phyloP scores from a whole-genome alignment of 1,139 yeast genomes.

The Diutina catenulata region DNA sequence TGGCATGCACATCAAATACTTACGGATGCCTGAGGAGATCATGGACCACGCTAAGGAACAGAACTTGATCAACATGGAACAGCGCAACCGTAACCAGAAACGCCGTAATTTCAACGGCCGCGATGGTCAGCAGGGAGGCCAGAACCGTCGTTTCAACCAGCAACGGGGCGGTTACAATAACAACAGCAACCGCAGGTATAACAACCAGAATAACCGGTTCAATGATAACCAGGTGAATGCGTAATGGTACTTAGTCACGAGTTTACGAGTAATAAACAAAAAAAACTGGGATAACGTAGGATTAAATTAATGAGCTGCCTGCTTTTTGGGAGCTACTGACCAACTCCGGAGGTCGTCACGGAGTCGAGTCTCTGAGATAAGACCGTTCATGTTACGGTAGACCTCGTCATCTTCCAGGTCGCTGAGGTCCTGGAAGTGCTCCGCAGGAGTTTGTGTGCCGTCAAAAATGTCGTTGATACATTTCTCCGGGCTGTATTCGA shows the following conservation, averaged over 20 bases:
- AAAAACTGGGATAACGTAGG: constrained; percentile 3
- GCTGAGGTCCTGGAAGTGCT: constrained; percentile 19
- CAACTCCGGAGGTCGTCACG: constrained; percentile 38
- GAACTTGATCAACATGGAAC: constrained; percentile 42
- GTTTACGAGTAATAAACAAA: constrained; percentile 1
- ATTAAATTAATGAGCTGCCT: constrained; percentile 8
- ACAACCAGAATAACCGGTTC: neutral
- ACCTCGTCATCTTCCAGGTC: neutral
- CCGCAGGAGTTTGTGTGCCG: constrained; percentile 20
- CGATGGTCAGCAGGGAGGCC: constrained; percentile 7
- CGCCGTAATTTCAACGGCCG: constrained; percentile 13
- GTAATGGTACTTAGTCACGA: neutral
- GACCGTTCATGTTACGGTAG: constrained; percentile 21
- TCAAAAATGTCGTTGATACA: constrained; percentile 62
- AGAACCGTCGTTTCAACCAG: constrained; percentile 9
- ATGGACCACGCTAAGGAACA: constrained; percentile 78
- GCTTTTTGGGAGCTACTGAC: constrained; percentile 13
- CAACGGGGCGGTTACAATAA: constrained; percentile 4
- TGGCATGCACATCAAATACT: constrained; percentile 57
- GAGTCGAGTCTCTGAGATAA: constrained; percentile 25
- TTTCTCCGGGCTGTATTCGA: constrained; percentile 62
- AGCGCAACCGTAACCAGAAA: constrained; percentile 36
- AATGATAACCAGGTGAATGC: neutral
- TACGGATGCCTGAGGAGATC: constrained; percentile 40
- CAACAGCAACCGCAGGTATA: neutral